Conservation (phyloP, 805 yeast genomes). For the Candida arabinofermentans region DNA sequence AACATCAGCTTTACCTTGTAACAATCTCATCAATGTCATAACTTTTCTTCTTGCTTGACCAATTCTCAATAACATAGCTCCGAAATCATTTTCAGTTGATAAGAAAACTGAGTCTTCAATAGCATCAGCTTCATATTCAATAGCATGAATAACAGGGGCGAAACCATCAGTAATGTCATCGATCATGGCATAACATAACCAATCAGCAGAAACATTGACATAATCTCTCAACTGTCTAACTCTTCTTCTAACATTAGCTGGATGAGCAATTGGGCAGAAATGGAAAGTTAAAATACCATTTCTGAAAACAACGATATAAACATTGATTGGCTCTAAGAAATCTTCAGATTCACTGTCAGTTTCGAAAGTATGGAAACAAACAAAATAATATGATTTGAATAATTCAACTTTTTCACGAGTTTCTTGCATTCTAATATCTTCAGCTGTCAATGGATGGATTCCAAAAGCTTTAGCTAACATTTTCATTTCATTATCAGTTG, state of each 20-base stretch:
- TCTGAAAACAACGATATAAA: slow-evolving; percentile 67
- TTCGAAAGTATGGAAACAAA: slow-evolving; percentile 95
- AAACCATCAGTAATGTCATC: slow-evolving; percentile 85
- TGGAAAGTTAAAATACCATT: slow-evolving; percentile 69
- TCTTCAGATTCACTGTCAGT: slow-evolving; percentile 79
- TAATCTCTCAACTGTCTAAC: slow-evolving; percentile 75
- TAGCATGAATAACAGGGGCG: slow-evolving; percentile 73
- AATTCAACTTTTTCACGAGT: slow-evolving; percentile 95
- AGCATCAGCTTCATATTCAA: slow-evolving; percentile 78
- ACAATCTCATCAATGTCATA: slow-evolving; percentile 85
- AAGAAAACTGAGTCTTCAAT: slow-evolving; percentile 84
- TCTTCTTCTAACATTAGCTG: slow-evolving; percentile 77
- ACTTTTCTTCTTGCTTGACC: slow-evolving; percentile 89
- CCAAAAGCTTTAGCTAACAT: slow-evolving; percentile 90
- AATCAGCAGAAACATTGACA: slow-evolving; percentile 73
- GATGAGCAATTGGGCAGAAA: slow-evolving; percentile 62
- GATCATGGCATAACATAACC: slow-evolving; percentile 78
- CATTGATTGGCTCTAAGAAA: slow-evolving; percentile 75
- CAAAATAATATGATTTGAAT: slow-evolving; percentile 88
- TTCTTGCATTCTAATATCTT: slow-evolving; percentile 95
- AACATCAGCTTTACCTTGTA: slow-evolving; percentile 94
- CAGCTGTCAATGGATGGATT: slow-evolving; percentile 96
- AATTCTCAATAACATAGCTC: slow-evolving; percentile 72
- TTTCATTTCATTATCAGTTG: slow-evolving; percentile 94
- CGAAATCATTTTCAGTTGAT: slow-evolving; percentile 69